A percentile compares a stretch with the other conserved stretches of the same genome.
Evolutionary conservation across 805 yeast genomes (phyloP).

Genomic region (Hanseniaspora vineae): DNA sequence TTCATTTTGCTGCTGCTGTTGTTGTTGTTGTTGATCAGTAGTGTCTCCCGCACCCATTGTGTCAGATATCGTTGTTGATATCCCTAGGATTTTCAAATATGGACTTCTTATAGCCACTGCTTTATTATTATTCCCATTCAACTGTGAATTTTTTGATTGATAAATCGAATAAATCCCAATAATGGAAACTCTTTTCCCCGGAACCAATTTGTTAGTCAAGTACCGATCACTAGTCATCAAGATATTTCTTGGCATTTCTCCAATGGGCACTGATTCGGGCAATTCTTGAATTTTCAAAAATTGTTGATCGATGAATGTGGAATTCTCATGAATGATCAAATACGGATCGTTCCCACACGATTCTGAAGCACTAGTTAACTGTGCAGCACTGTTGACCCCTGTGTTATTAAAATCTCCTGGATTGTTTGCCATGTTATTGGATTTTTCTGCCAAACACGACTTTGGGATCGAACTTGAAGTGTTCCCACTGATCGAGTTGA

Average conservation of each 20-base stretch:
- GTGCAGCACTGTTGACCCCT: conserved; percentile 10
- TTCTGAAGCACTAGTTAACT: conserved; percentile 15
- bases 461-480: conserved; percentile 19
- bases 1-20: not conserved
- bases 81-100: conserved; percentile 74
- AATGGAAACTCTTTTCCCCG: conserved; percentile 88
- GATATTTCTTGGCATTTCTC: conserved; percentile 96
- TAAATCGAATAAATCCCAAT: conserved; percentile 89
- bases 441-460: conserved; percentile 19
- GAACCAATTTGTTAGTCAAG: conserved; percentile 79
- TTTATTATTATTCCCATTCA: conserved; percentile 25
- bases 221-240: conserved; percentile 79
- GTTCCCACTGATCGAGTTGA: conserved; percentile 22
- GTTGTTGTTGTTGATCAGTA: not conserved
- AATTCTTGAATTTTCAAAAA: conserved; percentile 85
- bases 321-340: conserved; percentile 83
- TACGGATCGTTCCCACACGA: conserved; percentile 88
- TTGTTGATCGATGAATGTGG: conserved; percentile 91
- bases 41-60: not conserved
- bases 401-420: conserved; percentile 4
- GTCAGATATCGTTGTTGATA: conserved; percentile 16
- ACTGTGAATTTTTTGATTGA: conserved; percentile 49
- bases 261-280: conserved; percentile 98
- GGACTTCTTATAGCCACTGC: conserved; percentile 88
- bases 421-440: conserved; percentile 7